Conservation (phyloP, 192 early-diverging fungal genomes). For the Coemansia sp. region DNA sequence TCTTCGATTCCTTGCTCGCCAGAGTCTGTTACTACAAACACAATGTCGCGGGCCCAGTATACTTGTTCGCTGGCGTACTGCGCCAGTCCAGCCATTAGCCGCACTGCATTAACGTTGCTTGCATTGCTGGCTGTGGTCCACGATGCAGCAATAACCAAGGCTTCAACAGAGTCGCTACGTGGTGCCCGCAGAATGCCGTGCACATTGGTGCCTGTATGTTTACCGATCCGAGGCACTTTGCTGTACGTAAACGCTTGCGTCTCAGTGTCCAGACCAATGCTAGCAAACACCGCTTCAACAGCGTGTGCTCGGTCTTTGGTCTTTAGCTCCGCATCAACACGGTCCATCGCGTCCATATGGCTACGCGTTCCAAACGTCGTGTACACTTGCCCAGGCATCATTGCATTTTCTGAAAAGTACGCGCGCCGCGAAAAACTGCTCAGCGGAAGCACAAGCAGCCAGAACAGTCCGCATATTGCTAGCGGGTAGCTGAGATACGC, state of each 20-base stretch:
- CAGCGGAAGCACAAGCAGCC: constrained; percentile 66
- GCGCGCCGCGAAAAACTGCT: constrained; percentile 62
- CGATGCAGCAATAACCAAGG: constrained; percentile 79
- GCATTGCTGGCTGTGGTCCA: constrained; percentile 67
- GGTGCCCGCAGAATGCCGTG: constrained; percentile 81
- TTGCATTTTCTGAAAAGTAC: constrained; percentile 78
- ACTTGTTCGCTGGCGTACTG: constrained; percentile 57
- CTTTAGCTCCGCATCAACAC: constrained; percentile 15
- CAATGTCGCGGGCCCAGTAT: constrained; percentile 92
- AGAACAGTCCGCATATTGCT: constrained; percentile 58
- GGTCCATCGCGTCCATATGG: constrained; percentile 29
- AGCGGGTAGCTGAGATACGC: constrained; percentile 57
- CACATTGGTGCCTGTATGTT: constrained; percentile 64
- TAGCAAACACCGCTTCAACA: constrained; percentile 17
- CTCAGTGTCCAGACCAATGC: constrained; percentile 45
- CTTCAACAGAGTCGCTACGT: constrained; percentile 84
- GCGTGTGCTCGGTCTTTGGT: constrained; percentile 13
- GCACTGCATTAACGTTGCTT: constrained; percentile 30
- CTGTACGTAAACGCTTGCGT: constrained; percentile 30
- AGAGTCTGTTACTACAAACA: constrained; percentile 82
- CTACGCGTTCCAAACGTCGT: constrained; percentile 25
- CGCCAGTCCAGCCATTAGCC: constrained; percentile 44
- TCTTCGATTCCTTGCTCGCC: constrained; percentile 73
- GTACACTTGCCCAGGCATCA: constrained; percentile 68
- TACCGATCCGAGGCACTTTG: constrained; percentile 31